phyloP scores from a whole-genome alignment of 2,329 filamentous ascomycete genomes.

The Sporothrix humicola region DNA sequence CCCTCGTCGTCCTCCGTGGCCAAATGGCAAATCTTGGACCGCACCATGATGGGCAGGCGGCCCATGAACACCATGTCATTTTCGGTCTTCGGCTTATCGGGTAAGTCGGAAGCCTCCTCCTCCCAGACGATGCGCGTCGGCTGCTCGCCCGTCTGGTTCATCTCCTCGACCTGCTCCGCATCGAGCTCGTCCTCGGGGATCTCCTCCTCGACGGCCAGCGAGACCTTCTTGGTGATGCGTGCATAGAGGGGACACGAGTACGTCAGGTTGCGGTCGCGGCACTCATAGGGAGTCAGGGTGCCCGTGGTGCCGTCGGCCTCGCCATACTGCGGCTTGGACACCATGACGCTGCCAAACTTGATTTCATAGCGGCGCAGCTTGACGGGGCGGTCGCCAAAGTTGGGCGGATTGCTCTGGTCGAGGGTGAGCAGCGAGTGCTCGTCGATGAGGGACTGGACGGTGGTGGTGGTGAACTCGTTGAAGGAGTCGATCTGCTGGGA shows the following conservation, averaged over 20 bases:
- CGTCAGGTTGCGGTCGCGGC: slow-evolving; percentile 91
- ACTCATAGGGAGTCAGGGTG: slow-evolving; percentile 90
- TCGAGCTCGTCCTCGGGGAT: slow-evolving; percentile 72
- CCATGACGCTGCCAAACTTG: slow-evolving; percentile 87
- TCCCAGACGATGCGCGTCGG: slow-evolving; percentile 67
- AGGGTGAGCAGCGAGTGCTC: slow-evolving; percentile 92
- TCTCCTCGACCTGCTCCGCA: slow-evolving; percentile 63
- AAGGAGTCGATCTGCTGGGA: slow-evolving; percentile 98
- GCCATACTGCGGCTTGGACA: slow-evolving; percentile 87
- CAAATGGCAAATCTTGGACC: slow-evolving; percentile 92
- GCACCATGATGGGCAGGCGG: slow-evolving; percentile 96
- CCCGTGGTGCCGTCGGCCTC: slow-evolving; percentile 90
- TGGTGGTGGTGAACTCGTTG: slow-evolving; percentile 93
- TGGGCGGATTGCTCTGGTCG: slow-evolving; percentile 85
- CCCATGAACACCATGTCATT: slow-evolving; percentile 86
- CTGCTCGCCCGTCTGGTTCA: slow-evolving; percentile 60
- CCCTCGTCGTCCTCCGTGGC: slow-evolving; percentile 82
- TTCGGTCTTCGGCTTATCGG: slow-evolving; percentile 59
- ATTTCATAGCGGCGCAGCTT: slow-evolving; percentile 92
- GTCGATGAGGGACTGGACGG: slow-evolving; percentile 92
- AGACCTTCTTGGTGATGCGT: slow-evolving; percentile 83
- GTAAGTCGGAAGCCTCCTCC: slow-evolving; percentile 61
- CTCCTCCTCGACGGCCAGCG: slow-evolving; percentile 78
- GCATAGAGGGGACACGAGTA: slow-evolving; percentile 93
- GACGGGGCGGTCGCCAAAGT: slow-evolving; percentile 76